Evolutionary conservation across 225 moss, liverwort and hornwort genomes (phyloP).

Genomic region (Sphagnum contortum): DNA sequence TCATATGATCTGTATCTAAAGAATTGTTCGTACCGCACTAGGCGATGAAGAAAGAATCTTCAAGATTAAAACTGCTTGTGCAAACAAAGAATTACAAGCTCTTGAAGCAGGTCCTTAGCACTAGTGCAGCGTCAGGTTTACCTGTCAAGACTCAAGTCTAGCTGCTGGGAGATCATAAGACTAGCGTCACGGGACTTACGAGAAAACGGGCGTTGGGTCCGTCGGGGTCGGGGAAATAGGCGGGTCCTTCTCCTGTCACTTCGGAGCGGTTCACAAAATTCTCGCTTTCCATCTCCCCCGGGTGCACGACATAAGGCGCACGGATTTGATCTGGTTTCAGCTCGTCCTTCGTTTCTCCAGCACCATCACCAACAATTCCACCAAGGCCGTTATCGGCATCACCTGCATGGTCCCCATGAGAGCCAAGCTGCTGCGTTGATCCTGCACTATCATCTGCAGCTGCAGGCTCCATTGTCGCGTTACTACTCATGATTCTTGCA

Average conservation of each 20-base stretch:
- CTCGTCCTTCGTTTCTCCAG: too few species aligned
- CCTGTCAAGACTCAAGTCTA: conserved; percentile 4
- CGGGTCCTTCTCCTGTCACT: conserved; percentile 5
- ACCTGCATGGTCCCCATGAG: too few species aligned
- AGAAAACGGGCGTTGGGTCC: neutral
- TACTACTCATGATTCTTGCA: too few species aligned
- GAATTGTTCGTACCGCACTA: neutral
- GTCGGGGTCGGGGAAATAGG: conserved; percentile 1
- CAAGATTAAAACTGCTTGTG: neutral
- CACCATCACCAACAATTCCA: too few species aligned
- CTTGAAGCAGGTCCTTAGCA: neutral
- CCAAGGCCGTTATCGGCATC: too few species aligned
- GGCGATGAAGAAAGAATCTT: neutral
- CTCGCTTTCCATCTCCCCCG: too few species aligned
- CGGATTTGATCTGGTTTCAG: too few species aligned
- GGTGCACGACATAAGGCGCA: too few species aligned
- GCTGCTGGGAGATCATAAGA: neutral
- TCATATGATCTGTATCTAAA: too few species aligned
- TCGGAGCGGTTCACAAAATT: neutral
- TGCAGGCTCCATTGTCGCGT: too few species aligned
- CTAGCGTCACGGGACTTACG: neutral
- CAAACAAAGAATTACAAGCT: neutral
- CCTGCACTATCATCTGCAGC: too few species aligned
- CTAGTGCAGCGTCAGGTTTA: neutral
- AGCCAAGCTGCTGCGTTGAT: too few species aligned